Percentiles rank a stretch among this genome's conserved stretches.
These are phyloP conservation scores for Hypoxylon fuscum DNA, from an alignment of 495 filamentous ascomycete genomes.

Conservation along the genomic window DNA sequence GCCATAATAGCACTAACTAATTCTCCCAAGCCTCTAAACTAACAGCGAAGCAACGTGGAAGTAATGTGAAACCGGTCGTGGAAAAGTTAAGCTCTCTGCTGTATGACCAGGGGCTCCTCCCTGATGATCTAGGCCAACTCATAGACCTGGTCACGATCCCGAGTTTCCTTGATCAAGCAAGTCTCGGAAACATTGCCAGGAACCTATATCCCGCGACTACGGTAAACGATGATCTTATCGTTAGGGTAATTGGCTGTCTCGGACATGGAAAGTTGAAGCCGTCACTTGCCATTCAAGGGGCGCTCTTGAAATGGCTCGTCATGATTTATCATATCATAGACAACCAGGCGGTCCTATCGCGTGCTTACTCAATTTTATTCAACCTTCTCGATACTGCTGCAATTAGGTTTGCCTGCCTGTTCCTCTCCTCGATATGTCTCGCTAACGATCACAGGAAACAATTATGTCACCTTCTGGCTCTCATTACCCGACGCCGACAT, in stretches of 20 bases:
- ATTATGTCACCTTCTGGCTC: slow-evolving; percentile 83
- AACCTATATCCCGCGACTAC: slow-evolving; percentile 76
- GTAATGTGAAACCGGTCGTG: slow-evolving; percentile 56
- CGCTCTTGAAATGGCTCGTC: slow-evolving; percentile 81
- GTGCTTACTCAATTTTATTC: slow-evolving; percentile 81
- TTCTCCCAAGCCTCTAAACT: slow-evolving; percentile 55
- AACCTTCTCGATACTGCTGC: slow-evolving; percentile 84
- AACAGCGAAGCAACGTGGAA: slow-evolving; percentile 57
- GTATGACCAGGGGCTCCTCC: slow-evolving; percentile 72
- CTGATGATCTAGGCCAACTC: slow-evolving; percentile 65
- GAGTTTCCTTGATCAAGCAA: slow-evolving; percentile 79
- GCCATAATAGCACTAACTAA: slow-evolving; percentile 3
- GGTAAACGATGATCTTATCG: slow-evolving; percentile 67
- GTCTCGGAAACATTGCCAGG: slow-evolving; percentile 70
- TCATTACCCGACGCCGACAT: slow-evolving; percentile 86
- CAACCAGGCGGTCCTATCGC: slow-evolving; percentile 69
- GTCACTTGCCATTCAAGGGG: slow-evolving; percentile 70
- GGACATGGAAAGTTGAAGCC: slow-evolving; percentile 84
- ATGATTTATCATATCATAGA: slow-evolving; percentile 79
- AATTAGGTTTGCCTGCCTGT: slow-evolving; percentile 60
- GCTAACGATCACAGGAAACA: slow-evolving; percentile 56
- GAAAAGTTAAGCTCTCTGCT: slow-evolving; percentile 60
- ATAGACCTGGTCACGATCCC: slow-evolving; percentile 72
- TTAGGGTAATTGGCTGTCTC: slow-evolving; percentile 75
- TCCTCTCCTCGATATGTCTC: slow-evolving; percentile 36